These are phyloP conservation scores for Fusarium sp. DNA, from an alignment of 2,329 filamentous ascomycete genomes.

Conservation along the genomic window DNA sequence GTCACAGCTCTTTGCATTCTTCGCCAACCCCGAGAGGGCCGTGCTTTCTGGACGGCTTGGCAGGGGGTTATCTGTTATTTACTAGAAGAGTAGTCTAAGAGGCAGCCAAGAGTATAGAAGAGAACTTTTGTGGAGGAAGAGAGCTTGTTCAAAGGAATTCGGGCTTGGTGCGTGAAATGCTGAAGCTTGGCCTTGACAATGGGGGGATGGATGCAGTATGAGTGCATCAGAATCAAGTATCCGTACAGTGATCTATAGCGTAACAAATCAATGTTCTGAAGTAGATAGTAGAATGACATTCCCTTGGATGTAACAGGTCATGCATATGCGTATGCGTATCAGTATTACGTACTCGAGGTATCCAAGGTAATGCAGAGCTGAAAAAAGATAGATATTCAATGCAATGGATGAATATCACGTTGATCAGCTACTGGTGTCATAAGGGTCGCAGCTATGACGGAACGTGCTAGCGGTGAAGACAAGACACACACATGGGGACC, in stretches of 20 bases:
- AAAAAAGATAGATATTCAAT: background rate
- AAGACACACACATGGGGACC: background rate
- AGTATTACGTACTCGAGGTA: background rate
- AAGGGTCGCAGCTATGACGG: conserved; percentile 29
- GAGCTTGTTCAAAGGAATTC: conserved; percentile 7
- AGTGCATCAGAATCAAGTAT: background rate
- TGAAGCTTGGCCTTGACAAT: background rate
- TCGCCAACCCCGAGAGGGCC: conserved; percentile 43
- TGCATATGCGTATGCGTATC: conserved; percentile 6
- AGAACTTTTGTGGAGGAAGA: conserved; percentile 3
- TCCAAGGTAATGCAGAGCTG: background rate
- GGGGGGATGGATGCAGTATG: background rate
- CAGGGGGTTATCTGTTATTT: conserved; percentile 30
- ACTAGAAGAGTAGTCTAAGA: conserved; percentile 14
- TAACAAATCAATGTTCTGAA: background rate
- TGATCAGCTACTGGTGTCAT: conserved; percentile 25
- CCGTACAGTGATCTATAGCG: background rate
- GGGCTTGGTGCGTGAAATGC: background rate
- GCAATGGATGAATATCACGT: background rate
- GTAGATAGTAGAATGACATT: conserved; percentile 10
- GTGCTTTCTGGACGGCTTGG: conserved; percentile 29
- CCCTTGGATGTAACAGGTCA: background rate
- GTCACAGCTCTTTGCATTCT: conserved; percentile 36
- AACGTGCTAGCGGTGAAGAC: conserved; percentile 35
- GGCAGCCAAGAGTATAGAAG: conserved; percentile 30